Conservation (phyloP, 169 alveolate genomes). For the Perkinsus marinus region DNA sequence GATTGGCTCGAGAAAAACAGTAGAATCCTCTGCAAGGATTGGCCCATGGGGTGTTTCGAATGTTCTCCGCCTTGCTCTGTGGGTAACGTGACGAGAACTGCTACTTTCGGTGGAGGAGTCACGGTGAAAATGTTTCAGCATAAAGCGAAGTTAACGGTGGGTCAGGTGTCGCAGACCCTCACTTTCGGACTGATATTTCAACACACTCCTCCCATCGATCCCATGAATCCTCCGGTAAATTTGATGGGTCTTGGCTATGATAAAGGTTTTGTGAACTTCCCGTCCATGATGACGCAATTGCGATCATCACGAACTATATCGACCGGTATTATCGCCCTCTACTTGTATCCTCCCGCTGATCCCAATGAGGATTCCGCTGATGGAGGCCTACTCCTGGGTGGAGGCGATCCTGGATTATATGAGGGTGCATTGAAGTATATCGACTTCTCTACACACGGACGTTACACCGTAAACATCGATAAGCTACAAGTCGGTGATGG, state of each 20-base stretch:
- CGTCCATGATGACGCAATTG: background rate
- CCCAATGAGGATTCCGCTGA: too few relatives aligned
- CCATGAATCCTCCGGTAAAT: background rate
- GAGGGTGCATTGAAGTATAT: background rate
- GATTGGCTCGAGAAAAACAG: background rate
- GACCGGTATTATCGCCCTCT: background rate
- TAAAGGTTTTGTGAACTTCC: background rate
- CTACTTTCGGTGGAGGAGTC: background rate
- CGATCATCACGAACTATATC: background rate
- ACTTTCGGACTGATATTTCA: background rate
- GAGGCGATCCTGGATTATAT: background rate
- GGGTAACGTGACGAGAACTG: background rate
- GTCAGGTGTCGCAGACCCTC: background rate
- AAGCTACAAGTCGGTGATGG: background rate
- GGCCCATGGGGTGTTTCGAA: background rate
- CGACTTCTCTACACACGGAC: background rate
- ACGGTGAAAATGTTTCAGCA: background rate
- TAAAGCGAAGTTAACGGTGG: background rate
- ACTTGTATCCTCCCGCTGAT: background rate
- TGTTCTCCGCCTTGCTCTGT: background rate
- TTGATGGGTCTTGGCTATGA: background rate
- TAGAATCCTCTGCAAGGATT: background rate
- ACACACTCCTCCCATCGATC: background rate
- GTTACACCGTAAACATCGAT: background rate
- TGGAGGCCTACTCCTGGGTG: background rate